A percentile compares a stretch with the other conserved stretches of the same genome.
phyloP scores from a whole-genome alignment of 2,329 filamentous ascomycete genomes.

The Didymella segeticola region DNA sequence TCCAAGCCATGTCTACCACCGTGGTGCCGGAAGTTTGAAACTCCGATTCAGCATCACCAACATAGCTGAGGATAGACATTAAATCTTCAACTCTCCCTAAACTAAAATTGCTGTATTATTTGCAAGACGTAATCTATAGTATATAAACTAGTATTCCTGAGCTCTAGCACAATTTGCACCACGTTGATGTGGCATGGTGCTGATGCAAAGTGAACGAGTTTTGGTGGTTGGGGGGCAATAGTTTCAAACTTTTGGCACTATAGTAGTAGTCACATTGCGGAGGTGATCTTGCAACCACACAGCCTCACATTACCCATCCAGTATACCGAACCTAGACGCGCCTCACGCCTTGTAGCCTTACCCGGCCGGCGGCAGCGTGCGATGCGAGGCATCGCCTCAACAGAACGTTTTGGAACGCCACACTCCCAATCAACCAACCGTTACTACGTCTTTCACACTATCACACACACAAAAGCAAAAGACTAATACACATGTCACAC shows the following conservation, averaged over 20 bases:
- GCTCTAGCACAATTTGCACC: too few relatives aligned
- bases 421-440: background rate
- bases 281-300: background rate
- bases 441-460: background rate
- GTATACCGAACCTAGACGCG: background rate
- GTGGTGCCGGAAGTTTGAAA: too few relatives aligned
- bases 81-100: too few relatives aligned
- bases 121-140: too few relatives aligned
- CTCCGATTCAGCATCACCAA: too few relatives aligned
- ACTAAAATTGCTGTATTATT: too few relatives aligned
- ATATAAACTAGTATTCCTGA: too few relatives aligned
- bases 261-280: background rate
- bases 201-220: too few relatives aligned
- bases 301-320: background rate
- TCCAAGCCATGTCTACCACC: background rate
- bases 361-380: background rate
- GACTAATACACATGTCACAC: slow-evolving; percentile 1
- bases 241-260: too few relatives aligned
- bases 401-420: background rate
- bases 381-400: background rate
- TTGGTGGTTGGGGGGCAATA: too few relatives aligned
- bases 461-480: slow-evolving; percentile 8
- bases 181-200: too few relatives aligned
- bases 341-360: slow-evolving; percentile 1
- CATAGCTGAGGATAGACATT: too few relatives aligned